Evolutionary conservation across 2,329 filamentous ascomycete species (phyloP).

Genomic region (Sclerotinia minor): DNA sequence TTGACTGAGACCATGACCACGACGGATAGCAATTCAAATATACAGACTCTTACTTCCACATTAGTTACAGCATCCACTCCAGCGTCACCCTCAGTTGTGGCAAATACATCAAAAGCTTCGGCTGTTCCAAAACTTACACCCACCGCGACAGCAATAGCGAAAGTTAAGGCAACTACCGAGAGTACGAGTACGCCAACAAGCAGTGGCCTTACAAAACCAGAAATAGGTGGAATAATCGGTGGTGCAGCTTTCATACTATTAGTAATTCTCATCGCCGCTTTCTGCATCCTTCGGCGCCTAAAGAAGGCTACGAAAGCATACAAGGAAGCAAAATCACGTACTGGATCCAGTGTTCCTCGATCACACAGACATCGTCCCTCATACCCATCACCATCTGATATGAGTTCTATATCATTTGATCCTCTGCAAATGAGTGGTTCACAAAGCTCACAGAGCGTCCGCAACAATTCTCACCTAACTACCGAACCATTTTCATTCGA

Average conservation of each 20-base stretch:
- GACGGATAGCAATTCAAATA: conserved; percentile 46
- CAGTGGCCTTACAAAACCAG: conserved; percentile 36
- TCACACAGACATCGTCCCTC: conserved; percentile 24
- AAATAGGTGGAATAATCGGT: conserved; percentile 56
- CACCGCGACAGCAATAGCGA: conserved; percentile 30
- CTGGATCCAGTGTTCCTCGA: conserved; percentile 28
- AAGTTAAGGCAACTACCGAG: conserved; percentile 41
- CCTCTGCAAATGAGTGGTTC: conserved; percentile 38
- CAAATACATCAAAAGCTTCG: conserved; percentile 21
- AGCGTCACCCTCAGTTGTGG: conserved; percentile 34
- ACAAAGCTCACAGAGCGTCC: conserved; percentile 22
- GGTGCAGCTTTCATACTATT: conserved; percentile 52
- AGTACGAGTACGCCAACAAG: conserved; percentile 39
- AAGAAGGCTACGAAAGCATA: conserved; percentile 42
- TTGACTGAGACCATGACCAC: conserved; percentile 49
- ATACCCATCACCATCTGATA: conserved; percentile 25
- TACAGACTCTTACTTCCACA: conserved; percentile 45
- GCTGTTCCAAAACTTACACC: conserved; percentile 33
- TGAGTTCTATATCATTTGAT: conserved; percentile 38
- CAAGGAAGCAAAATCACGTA: conserved; percentile 36
- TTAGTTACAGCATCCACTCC: conserved; percentile 45
- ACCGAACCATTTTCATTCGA: conserved; percentile 27
- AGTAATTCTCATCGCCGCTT: conserved; percentile 49
- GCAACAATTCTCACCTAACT: conserved; percentile 29
- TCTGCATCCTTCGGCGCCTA: conserved; percentile 53